Evolutionary conservation across 2,329 filamentous ascomycete genomes (phyloP).

Genomic region (Verticillium tricorpus): DNA sequence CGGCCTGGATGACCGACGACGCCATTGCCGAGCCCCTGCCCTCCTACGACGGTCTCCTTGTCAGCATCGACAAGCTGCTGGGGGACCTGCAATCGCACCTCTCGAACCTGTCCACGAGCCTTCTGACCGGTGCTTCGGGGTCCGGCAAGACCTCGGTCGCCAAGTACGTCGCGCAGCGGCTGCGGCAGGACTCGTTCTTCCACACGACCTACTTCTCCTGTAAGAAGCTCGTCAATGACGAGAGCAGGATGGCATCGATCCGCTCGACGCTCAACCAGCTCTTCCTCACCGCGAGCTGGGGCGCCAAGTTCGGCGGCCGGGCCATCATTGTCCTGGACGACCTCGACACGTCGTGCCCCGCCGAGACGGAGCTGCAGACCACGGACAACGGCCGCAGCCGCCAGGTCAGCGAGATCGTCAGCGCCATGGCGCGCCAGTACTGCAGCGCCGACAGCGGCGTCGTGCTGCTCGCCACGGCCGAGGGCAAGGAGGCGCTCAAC

Average conservation of each 20-base stretch:
- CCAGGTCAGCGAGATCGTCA: slow-evolving; percentile 86
- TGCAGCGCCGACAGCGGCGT: slow-evolving; percentile 76
- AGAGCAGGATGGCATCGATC: slow-evolving; percentile 82
- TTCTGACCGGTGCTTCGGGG: slow-evolving; percentile 84
- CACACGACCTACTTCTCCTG: slow-evolving; percentile 85
- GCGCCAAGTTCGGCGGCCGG: slow-evolving; percentile 77
- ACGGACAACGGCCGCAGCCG: slow-evolving; percentile 90
- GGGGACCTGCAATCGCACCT: slow-evolving; percentile 70
- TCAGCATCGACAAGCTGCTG: slow-evolving; percentile 79
- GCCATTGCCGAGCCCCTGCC: slow-evolving; percentile 51
- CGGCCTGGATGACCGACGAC: slow-evolving; percentile 46
- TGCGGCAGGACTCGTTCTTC: slow-evolving; percentile 71
- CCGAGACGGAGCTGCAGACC: slow-evolving; percentile 90
- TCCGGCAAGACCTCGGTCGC: slow-evolving; percentile 84
- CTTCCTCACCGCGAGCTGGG: slow-evolving; percentile 90
- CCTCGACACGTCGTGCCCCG: slow-evolving; percentile 85
- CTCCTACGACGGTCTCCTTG: slow-evolving; percentile 56
- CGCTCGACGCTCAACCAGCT: slow-evolving; percentile 81
- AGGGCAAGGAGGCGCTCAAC: slow-evolving; percentile 89
- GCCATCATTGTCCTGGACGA: slow-evolving; percentile 88
- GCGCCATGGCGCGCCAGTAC: slow-evolving; percentile 77
- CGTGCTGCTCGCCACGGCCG: slow-evolving; percentile 83
- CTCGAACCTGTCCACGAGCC: slow-evolving; percentile 79
- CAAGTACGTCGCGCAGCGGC: slow-evolving; percentile 66
- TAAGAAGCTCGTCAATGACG: slow-evolving; percentile 81